Base-by-base conservation (phyloP, 2,329 filamentous ascomycete species). In the Periconia digitata region DNA sequence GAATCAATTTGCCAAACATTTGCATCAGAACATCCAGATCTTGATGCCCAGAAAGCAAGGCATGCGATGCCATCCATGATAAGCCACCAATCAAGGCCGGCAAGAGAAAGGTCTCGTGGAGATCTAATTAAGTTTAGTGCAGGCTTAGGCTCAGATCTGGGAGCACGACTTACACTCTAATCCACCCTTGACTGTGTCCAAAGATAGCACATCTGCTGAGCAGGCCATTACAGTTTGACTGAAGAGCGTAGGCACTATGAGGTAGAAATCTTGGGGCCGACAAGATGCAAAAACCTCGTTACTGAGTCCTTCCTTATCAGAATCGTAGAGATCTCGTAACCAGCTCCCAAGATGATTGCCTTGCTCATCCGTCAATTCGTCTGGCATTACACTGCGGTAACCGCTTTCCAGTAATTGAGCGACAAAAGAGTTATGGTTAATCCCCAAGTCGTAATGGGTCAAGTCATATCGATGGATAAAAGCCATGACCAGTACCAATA, bases 281-380 rank as follows among this genome's bases (percentile, higher is more conserved):
- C 89, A 94, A 1, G 87, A 87, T 8, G 87, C 85, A 82, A 92
- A 89, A 7, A 92, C 75, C 49, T 92, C 89, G 60, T 94, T 89
- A 7, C 85, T 85, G 3, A 94, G 81, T 0, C 87, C 87, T 58
- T 92, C 88, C 7, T 81, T 84, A 8, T 66, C 66, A 13, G 63
- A 56, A 54, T 89, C 85, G 58, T 90, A 92, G 2, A 95, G 79
- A 0, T 87, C 88, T 23, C 84, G 83, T 18, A 92, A 84, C 89
- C 90, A 95, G 22, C 84, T 85, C 38, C 80, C 79, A 0, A 94
- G 73, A 56, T 90, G 85, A 3, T 74, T 80, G 36, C 80, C 79
- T 58, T 84, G 80, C 60, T 92, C 86, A 51, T 84, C 80, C 0
- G 79, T 81, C 20, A 92, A 69, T 27, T 88, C 82, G 13, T 84